Percentiles rank a stretch among this genome's conserved stretches.
Conservation (phyloP, 192 early-diverging fungal genomes). For the Dimargaris cristalligena region DNA sequence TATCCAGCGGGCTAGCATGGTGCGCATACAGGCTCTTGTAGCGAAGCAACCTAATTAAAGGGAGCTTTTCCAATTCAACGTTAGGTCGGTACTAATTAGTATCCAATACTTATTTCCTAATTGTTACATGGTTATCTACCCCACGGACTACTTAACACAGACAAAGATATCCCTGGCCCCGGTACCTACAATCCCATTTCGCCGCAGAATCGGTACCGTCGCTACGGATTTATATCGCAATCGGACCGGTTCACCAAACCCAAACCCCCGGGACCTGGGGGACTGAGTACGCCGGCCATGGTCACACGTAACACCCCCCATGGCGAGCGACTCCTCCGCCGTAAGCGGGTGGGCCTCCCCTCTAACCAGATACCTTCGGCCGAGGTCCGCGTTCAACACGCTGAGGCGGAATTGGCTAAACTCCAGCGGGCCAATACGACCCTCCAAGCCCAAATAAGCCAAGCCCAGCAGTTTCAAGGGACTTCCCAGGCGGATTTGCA, state of each 20-base stretch:
- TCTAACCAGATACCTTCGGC: not conserved
- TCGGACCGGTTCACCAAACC: not conserved
- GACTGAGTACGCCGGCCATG: not conserved
- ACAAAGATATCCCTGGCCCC: constrained; percentile 4
- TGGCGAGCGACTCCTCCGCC: not conserved
- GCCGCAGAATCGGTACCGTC: not conserved
- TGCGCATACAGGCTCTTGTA: too few relatives aligned
- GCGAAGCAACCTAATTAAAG: too few relatives aligned
- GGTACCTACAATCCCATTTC: constrained; percentile 8
- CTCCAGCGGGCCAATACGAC: not conserved
- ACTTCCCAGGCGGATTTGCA: not conserved
- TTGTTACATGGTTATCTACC: too few relatives aligned
- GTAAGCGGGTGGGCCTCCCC: not conserved
- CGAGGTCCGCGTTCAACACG: not conserved
- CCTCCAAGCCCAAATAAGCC: not conserved
- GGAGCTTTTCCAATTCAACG: too few relatives aligned
- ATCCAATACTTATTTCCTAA: too few relatives aligned
- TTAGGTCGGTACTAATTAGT: too few relatives aligned
- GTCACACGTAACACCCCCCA: not conserved
- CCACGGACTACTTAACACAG: too few relatives aligned
- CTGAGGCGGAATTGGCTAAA: not conserved
- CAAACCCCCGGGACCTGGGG: not conserved
- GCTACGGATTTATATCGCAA: constrained; percentile 1
- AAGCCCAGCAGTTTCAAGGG: not conserved
- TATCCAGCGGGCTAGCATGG: too few relatives aligned